These are phyloP conservation scores for Geotrichum phurueaensis DNA, from an alignment of 1,139 yeast species.

Conservation along the genomic window DNA sequence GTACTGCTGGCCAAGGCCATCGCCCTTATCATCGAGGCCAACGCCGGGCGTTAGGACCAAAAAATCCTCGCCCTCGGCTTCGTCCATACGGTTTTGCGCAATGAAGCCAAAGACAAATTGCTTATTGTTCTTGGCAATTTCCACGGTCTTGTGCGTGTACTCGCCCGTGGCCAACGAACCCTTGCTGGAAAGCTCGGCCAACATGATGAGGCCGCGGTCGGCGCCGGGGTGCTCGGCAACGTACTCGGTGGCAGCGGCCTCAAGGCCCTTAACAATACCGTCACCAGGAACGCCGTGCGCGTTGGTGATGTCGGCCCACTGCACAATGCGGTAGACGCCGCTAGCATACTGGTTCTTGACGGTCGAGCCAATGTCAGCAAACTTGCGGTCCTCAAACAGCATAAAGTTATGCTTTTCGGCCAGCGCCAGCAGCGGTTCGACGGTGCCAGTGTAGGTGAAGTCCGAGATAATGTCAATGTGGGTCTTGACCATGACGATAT, in stretches of 20 bases:
- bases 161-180: conserved; percentile 92
- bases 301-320: conserved; percentile 95
- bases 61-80: conserved; percentile 70
- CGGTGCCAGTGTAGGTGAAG: conserved; percentile 73
- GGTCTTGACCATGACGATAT: conserved; percentile 85
- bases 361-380: conserved; percentile 98
- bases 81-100: conserved; percentile 87
- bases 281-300: conserved; percentile 97
- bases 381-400: conserved; percentile 93
- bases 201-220: conserved; percentile 77
- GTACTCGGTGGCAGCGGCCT: conserved; percentile 67
- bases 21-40: conserved; percentile 96
- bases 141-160: conserved; percentile 80
- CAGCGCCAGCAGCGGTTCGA: conserved; percentile 62
- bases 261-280: conserved; percentile 84
- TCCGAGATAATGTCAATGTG: conserved; percentile 92
- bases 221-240: conserved; percentile 42
- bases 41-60: conserved; percentile 97
- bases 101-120: conserved; percentile 94
- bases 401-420: conserved; percentile 75
- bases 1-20: conserved; percentile 92
- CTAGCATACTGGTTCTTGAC: conserved; percentile 90
- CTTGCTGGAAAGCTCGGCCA: conserved; percentile 90
- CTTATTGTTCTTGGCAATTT: conserved; percentile 79
- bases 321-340: conserved; percentile 81